These are phyloP conservation scores for Boletellus sp. DNA, from an alignment of 768 basidiomycete species.

Conservation along the genomic window DNA sequence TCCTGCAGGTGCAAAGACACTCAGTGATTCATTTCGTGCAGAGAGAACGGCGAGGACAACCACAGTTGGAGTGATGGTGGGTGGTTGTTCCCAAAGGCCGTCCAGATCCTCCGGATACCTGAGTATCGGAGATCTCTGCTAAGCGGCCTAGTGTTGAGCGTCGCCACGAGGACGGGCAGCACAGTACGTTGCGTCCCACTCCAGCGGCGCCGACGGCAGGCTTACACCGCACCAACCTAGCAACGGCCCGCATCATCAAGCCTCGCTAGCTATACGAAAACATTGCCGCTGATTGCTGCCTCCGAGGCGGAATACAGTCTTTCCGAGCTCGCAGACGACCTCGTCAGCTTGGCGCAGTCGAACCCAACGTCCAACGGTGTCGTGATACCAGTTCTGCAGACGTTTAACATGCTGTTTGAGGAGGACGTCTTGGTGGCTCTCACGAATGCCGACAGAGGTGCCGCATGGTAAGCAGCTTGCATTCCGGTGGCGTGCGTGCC, in stretches of 20 bases:
- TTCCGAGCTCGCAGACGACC: conserved; percentile 51
- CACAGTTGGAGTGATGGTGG: conserved; percentile 64
- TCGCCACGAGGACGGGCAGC: conserved; percentile 81
- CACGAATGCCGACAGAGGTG: conserved; percentile 42
- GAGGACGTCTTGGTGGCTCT: conserved; percentile 56
- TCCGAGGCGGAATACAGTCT: conserved; percentile 42
- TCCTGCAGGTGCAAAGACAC: not conserved
- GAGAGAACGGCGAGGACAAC: conserved; percentile 31
- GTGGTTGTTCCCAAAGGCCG: conserved; percentile 73
- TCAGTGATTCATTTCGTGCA: conserved; percentile 17
- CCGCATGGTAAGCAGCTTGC: conserved; percentile 45
- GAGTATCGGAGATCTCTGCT: conserved; percentile 63
- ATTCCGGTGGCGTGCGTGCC: conserved; percentile 9
- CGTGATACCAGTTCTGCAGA: conserved; percentile 80
- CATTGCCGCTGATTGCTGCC: conserved; percentile 42
- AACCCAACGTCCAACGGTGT: conserved; percentile 63
- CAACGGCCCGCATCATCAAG: conserved; percentile 65
- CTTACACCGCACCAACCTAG: conserved; percentile 36
- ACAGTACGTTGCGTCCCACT: conserved; percentile 52
- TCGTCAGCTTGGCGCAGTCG: conserved; percentile 49
- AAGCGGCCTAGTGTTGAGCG: conserved; percentile 70
- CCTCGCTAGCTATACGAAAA: conserved; percentile 54
- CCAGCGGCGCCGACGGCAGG: conserved; percentile 7
- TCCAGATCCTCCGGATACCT: conserved; percentile 58
- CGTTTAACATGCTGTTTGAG: conserved; percentile 70